Percentiles rank a stretch among this genome's conserved stretches.
Evolutionary conservation across 2,329 filamentous ascomycete species (phyloP).

Genomic region (Talaromyces sp.): DNA sequence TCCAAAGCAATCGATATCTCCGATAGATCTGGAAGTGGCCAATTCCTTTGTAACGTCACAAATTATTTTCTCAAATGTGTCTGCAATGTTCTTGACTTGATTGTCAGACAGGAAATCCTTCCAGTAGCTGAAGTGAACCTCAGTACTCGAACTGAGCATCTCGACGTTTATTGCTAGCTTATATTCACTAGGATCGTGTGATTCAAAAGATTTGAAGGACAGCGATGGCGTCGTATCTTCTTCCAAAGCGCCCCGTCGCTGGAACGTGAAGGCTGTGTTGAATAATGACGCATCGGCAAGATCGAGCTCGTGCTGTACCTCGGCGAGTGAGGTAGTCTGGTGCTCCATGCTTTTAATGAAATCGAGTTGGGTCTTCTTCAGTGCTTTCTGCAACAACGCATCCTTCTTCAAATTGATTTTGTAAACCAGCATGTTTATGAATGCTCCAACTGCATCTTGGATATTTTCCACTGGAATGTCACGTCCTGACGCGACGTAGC

Average conservation of each 20-base stretch:
- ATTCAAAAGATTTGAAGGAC: slow-evolving; percentile 8
- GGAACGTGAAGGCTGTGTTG: slow-evolving; percentile 27
- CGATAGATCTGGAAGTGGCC: slow-evolving; percentile 14
- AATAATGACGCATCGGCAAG: slow-evolving; percentile 21
- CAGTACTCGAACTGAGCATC: slow-evolving; percentile 29
- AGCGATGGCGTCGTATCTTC: not conserved
- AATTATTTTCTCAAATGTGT: slow-evolving; percentile 29
- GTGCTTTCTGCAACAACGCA: slow-evolving; percentile 15
- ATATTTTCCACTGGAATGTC: slow-evolving; percentile 32
- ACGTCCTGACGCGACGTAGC: slow-evolving; percentile 34
- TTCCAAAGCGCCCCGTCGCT: slow-evolving; percentile 7
- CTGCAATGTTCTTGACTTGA: slow-evolving; percentile 26
- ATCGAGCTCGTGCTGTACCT: slow-evolving; percentile 22
- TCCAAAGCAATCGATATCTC: slow-evolving; percentile 26
- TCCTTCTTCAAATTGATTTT: slow-evolving; percentile 23
- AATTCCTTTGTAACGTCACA: slow-evolving; percentile 20
- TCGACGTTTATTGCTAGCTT: slow-evolving; percentile 25
- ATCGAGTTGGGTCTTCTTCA: slow-evolving; percentile 19
- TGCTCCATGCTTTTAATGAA: slow-evolving; percentile 17
- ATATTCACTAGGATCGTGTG: slow-evolving; percentile 14
- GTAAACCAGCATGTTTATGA: slow-evolving; percentile 19
- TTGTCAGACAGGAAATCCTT: slow-evolving; percentile 44
- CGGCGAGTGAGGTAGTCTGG: slow-evolving; percentile 15
- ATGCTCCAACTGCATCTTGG: slow-evolving; percentile 30
- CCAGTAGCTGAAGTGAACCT: slow-evolving; percentile 50